Evolutionary conservation across 2,329 filamentous ascomycete species (phyloP).

Genomic region (Magnaporthiopsis incrustans): DNA sequence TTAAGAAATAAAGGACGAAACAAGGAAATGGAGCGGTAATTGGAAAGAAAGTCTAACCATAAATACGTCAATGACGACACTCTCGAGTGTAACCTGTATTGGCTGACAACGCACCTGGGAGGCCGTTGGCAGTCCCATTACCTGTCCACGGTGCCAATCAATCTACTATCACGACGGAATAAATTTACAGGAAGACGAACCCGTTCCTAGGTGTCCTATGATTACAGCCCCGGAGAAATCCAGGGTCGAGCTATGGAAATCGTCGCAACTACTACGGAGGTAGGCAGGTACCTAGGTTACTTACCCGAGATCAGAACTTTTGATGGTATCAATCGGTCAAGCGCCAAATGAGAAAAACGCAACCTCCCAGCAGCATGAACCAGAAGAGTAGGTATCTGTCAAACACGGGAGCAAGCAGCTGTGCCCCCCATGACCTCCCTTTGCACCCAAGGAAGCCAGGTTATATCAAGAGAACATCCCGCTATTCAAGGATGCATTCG

Average conservation of each 20-base stretch:
- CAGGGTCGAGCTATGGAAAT: neutral
- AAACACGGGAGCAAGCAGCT: neutral
- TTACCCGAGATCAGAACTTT: neutral
- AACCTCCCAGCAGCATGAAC: too few species aligned
- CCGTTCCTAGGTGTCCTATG: neutral
- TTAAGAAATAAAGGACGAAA: too few species aligned
- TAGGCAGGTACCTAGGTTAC: neutral
- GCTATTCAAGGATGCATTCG: neutral
- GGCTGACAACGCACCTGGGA: too few species aligned
- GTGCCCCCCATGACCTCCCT: neutral
- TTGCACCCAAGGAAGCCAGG: neutral
- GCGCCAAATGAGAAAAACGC: neutral
- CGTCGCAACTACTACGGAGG: neutral
- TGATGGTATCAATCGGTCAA: neutral
- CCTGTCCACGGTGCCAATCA: too few species aligned
- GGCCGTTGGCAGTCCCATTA: too few species aligned
- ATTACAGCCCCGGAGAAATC: neutral
- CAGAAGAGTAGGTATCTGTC: neutral
- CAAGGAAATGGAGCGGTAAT: too few species aligned
- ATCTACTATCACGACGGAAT: neutral
- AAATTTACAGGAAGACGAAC: neutral
- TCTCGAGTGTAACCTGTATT: too few species aligned
- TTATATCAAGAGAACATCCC: neutral
- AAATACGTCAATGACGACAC: too few species aligned
- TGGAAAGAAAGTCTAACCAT: too few species aligned